phyloP scores from a whole-genome alignment of 306 rosid species.

The Vigna angularis region DNA sequence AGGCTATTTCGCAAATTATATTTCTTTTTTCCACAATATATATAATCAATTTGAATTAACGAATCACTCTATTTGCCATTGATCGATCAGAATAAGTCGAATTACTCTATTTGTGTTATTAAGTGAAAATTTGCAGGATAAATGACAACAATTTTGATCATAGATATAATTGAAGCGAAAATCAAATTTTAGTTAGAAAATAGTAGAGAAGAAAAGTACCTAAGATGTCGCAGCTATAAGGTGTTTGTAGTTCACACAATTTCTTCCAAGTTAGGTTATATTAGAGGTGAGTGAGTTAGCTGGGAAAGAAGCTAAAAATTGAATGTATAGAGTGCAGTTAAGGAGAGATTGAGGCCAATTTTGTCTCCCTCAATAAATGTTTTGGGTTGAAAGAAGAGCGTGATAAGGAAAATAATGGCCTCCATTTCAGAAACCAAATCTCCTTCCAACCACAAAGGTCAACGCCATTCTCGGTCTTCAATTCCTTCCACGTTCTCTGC shows the following conservation, averaged over 20 bases:
- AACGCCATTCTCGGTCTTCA: constrained; percentile 47
- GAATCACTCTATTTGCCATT: no score
- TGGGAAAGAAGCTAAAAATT: neutral
- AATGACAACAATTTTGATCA: no score
- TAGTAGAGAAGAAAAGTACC: no score
- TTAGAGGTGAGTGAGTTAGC: neutral
- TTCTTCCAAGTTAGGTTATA: constrained; percentile 5
- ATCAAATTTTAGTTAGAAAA: neutral
- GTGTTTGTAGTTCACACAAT: neutral
- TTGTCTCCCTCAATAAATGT: constrained; percentile 48
- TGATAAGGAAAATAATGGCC: constrained; percentile 40
- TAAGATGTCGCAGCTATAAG: neutral
- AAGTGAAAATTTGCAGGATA: no score
- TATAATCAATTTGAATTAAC: no score
- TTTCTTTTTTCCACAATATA: no score
- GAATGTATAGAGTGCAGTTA: neutral
- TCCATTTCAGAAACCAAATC: constrained; percentile 43
- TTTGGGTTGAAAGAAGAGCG: constrained; percentile 46
- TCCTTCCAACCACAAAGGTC: constrained; percentile 62
- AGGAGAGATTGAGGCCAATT: constrained; percentile 5
- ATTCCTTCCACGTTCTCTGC: constrained; percentile 58
- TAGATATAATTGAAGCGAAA: no score
- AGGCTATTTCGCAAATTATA: no score
- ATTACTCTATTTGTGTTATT: no score
- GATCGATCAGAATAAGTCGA: no score